Evolutionary conservation across 805 yeast species (phyloP), one percentile per base, ranked within the genome.

Genomic region (Metschnikowia cubensis): DNA sequence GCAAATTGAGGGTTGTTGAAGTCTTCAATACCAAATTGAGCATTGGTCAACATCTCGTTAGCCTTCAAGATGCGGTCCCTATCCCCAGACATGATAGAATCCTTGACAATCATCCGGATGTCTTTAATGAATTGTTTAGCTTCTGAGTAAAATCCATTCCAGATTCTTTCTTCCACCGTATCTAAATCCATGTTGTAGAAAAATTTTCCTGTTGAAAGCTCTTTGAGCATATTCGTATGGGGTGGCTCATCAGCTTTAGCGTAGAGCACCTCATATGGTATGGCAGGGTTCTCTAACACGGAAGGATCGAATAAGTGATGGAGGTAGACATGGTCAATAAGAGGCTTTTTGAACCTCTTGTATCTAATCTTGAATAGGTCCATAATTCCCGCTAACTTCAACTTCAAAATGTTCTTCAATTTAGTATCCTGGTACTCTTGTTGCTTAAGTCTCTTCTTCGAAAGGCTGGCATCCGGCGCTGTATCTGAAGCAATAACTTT

Each of bases 61-160:
- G 98, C 96, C 61, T 80, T 80, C 54, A 81, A 65, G 4, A 85
- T 72, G 48, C 96, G 75, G 51, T 94, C 99, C 40, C 98, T 77
- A 57, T 92, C 98, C 0, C 88, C 89, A 2, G 78, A 68, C 0
- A 83, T 81, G 33, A 77, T 74, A 0, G 96, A 79, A 70, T 94
- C 99, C 33, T 76, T 76, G 40, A 87, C 84, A 35, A 94, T 92
- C 81, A 87, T 77, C 61, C 85, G 89, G 40, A 94, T 79, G 63
- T 94, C 99, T 56, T 79, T 81, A 58, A 91, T 70, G 62, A 87
- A 92, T 64, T 94, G 97, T 56, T 82, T 84, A 13, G 98, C 97
- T 60, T 90, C 97, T 35, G 89, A 84, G 62, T 94, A 94, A 66
- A 70, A 94, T 0, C 99, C 99, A 66, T 94, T 94, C 99, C 99